Evolutionary conservation across 805 yeast genomes (phyloP).

Genomic region (Maudiozyma saulgeensis): DNA sequence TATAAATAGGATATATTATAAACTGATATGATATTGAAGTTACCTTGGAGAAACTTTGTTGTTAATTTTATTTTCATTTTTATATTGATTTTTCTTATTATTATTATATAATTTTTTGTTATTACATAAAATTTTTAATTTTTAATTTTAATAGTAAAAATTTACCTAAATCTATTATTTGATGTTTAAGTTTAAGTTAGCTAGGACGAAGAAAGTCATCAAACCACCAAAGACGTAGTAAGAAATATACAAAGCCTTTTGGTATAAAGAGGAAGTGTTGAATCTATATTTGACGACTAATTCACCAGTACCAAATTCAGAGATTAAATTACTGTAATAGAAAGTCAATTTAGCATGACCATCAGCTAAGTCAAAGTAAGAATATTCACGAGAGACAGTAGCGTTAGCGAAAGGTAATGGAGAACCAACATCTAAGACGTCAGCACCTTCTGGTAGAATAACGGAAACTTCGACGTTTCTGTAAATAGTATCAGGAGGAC

Average conservation of each 20-base stretch:
- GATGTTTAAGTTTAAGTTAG: conserved; percentile 38
- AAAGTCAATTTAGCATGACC: conserved; percentile 75
- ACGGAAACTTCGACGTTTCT: conserved; percentile 50
- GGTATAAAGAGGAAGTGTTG: conserved; percentile 40
- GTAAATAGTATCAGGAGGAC: conserved; percentile 63
- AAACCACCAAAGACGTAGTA: conserved; percentile 53
- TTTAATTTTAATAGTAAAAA: too few relatives aligned
- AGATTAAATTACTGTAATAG: conserved; percentile 52
- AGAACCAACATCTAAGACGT: conserved; percentile 43
- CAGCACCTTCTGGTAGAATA: conserved; percentile 83
- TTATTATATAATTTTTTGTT: not conserved
- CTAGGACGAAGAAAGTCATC: conserved; percentile 41
- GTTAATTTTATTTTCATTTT: not conserved
- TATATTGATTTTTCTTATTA: not conserved
- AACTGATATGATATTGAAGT: too few relatives aligned
- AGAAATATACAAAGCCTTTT: conserved; percentile 61
- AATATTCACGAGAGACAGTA: conserved; percentile 31
- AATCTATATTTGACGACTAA: conserved; percentile 56
- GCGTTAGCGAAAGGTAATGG: conserved; percentile 35
- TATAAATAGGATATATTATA: too few relatives aligned
- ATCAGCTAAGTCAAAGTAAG: conserved; percentile 60
- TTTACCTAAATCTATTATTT: not conserved
- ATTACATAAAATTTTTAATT: not conserved
- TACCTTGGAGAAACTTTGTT: not conserved
- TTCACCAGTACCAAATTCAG: conserved; percentile 50